Conservation (phyloP, 2,329 filamentous ascomycete species). For the Xylariaceae sp. region DNA sequence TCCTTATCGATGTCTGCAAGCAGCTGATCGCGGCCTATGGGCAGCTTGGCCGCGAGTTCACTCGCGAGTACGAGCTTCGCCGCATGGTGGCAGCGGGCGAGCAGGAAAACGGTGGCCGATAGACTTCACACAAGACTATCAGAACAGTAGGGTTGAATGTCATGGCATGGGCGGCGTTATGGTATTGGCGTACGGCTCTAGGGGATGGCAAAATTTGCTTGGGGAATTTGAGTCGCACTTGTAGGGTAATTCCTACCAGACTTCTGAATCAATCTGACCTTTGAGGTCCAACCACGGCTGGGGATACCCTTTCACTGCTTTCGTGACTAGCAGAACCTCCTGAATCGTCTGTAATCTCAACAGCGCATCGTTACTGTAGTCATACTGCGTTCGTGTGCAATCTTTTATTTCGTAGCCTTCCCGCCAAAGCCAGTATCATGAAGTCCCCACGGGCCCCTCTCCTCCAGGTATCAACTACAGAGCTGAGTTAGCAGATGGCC, state of each 20-base stretch:
- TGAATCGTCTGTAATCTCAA: background rate
- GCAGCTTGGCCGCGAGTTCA: constrained; percentile 80
- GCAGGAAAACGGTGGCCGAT: constrained; percentile 36
- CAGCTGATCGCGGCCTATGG: constrained; percentile 78
- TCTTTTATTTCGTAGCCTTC: background rate
- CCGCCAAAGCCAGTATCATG: constrained; percentile 6
- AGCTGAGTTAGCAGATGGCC: constrained; percentile 4
- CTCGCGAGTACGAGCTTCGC: constrained; percentile 83
- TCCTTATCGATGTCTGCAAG: constrained; percentile 74
- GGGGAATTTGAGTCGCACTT: too few relatives aligned
- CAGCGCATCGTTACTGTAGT: background rate
- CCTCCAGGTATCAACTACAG: constrained; percentile 71
- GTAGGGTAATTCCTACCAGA: too few relatives aligned
- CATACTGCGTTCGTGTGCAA: background rate
- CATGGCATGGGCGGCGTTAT: too few relatives aligned
- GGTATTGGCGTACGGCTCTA: too few relatives aligned
- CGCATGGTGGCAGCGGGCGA: constrained; percentile 73
- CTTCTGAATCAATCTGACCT: too few relatives aligned
- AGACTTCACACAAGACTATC: too few relatives aligned
- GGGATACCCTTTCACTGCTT: too few relatives aligned
- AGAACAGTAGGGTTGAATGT: too few relatives aligned
- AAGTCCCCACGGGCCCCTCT: constrained; percentile 56
- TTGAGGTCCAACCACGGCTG: too few relatives aligned
- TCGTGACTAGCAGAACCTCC: constrained; percentile 7
- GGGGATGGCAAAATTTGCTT: too few relatives aligned